Conservation (phyloP, 345 rosid species). For the Excoecaria cochinchinensis region DNA sequence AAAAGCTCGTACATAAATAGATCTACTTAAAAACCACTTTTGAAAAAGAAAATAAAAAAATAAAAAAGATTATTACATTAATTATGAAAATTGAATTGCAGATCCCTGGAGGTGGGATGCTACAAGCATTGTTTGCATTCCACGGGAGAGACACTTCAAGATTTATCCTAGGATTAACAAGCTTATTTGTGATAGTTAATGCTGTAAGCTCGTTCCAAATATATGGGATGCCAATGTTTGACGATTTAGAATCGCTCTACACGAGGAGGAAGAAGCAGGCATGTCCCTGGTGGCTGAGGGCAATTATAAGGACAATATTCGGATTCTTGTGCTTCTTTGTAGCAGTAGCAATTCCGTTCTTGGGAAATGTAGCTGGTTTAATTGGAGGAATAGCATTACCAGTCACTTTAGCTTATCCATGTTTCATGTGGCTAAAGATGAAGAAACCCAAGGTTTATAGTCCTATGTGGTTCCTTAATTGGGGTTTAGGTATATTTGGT, state of each 20-base stretch:
- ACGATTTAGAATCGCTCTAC: conserved; percentile 24
- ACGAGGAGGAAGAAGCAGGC: conserved; percentile 23
- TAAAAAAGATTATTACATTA: too few relatives aligned
- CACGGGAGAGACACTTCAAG: conserved; percentile 23
- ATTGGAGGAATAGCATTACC: conserved; percentile 38
- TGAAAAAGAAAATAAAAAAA: too few relatives aligned
- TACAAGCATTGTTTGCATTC: conserved; percentile 27
- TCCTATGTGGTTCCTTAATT: conserved; percentile 31
- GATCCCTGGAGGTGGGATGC: conserved; percentile 35
- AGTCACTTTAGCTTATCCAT: conserved; percentile 33
- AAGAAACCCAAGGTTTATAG: conserved; percentile 29
- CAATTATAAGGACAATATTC: conserved; percentile 20
- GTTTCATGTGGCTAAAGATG: conserved; percentile 42
- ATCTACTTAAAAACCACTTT: too few relatives aligned
- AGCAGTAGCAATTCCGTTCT: conserved; percentile 35
- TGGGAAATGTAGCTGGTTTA: conserved; percentile 29
- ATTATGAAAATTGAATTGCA: background rate
- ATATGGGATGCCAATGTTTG: conserved; percentile 36
- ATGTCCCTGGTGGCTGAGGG: conserved; percentile 34
- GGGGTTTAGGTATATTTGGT: conserved; percentile 33
- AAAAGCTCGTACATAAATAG: too few relatives aligned
- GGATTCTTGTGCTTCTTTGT: conserved; percentile 32
- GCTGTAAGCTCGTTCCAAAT: conserved; percentile 36
- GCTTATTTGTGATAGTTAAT: conserved; percentile 29
- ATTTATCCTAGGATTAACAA: conserved; percentile 25